Base-by-base conservation (phyloP, 768 basidiomycete genomes). In the Leccinum arenicola region DNA sequence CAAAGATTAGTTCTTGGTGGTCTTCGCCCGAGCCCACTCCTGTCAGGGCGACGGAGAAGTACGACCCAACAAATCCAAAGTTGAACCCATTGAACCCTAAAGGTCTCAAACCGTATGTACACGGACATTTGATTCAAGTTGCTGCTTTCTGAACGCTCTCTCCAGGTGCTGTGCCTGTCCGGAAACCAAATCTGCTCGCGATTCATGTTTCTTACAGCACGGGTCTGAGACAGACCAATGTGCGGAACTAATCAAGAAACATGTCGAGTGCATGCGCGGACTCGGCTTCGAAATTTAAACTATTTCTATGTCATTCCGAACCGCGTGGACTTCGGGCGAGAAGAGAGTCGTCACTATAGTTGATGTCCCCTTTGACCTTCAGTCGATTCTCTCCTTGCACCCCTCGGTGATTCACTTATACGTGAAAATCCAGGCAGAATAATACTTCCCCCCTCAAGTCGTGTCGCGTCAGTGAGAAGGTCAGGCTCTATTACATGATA, bases 101-200 rank as follows among this genome's bases (percentile, higher is more conserved):
- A 67, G 95, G 95, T n/a, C 75, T 97, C 54, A 99, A 98, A 73
- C 91, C 96, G 96, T 97, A 72, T 59, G 93, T 78, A 14, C 15
- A 9, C 21, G 17, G 35, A 51, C 27, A 19, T 9, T 29, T 36
- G 9, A 4, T 2, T 19, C 19, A 5, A 1, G 1, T 23, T 14
- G 8, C 17, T 55, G 15, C 12, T 4, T 14, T 25, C 17, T 64
- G 29, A 70, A 19, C 4, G 9, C 27, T 10, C 57, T 55, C 43
- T 12, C 53, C 61, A 98, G 96, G 66, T 98, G 96, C 66, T 98
- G 96, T 69, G 96, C 95, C 47, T 98, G 96, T 70, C 95, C 94
- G 2, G 82, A 93, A 66, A 96, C 95, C 3, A 98, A 98, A 73
- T 83, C 88, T 2, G 82, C 81, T n/a, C 83, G 97, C 11, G 97